Evolutionary conservation across 441 rosid genomes (phyloP).

Genomic region (Pelargonium australe): DNA sequence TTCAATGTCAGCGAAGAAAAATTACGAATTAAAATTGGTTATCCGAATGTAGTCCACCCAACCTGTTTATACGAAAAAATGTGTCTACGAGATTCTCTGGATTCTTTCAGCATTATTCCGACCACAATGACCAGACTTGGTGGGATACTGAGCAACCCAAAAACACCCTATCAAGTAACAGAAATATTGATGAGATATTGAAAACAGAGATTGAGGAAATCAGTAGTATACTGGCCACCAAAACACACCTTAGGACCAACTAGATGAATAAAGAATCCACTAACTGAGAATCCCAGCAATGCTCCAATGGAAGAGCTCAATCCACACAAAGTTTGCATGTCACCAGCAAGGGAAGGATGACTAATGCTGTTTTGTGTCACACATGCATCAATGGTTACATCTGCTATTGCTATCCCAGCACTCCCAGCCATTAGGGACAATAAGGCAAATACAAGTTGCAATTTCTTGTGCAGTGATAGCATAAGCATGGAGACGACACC

Average conservation of each 20-base stretch:
- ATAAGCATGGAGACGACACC: conserved; percentile 68
- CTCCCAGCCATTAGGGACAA: conserved; percentile 60
- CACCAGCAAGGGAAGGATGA: conserved; percentile 79
- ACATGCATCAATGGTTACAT: conserved; percentile 97
- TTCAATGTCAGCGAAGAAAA: conserved; percentile 12
- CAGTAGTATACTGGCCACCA: neutral
- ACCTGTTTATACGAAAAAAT: conserved; percentile 66
- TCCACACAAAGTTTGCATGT: conserved; percentile 92
- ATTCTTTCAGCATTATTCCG: conserved; percentile 45
- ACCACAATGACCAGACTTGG: conserved; percentile 54
- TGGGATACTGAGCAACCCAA: conserved; percentile 73
- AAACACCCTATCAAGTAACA: conserved; percentile 59
- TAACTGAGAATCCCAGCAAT: conserved; percentile 63
- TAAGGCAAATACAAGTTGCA: conserved; percentile 65
- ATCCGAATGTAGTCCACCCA: conserved; percentile 4
- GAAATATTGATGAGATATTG: conserved; percentile 2
- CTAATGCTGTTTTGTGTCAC: conserved; percentile 77
- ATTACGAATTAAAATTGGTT: conserved; percentile 10
- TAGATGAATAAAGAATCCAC: conserved; percentile 81
- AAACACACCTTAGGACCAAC: conserved; percentile 74
- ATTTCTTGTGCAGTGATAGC: conserved; percentile 52
- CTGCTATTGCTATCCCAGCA: conserved; percentile 79
- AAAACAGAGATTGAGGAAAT: neutral
- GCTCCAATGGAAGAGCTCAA: conserved; percentile 71
- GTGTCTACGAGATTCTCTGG: conserved; percentile 44